Percentiles rank a stretch among this genome's conserved stretches.
Evolutionary conservation across 2,329 filamentous ascomycete species (phyloP).

Genomic region (Botrytis medusae): DNA sequence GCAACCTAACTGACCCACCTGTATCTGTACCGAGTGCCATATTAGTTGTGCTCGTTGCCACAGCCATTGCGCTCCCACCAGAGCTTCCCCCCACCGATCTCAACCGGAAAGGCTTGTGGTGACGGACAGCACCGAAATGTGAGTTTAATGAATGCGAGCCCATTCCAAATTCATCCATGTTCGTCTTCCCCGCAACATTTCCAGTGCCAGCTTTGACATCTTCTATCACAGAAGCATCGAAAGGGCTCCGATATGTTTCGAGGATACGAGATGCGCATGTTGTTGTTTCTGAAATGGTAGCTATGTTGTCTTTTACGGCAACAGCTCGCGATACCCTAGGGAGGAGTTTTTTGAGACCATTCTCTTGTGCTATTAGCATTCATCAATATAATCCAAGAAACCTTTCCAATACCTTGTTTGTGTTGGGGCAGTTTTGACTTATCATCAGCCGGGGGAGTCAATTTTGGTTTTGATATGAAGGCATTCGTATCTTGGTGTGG

Average conservation of each 20-base stretch:
- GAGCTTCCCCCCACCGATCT: conserved; percentile 83
- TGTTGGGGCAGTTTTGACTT: neutral
- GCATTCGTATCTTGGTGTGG: conserved; percentile 17
- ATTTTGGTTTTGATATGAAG: conserved; percentile 21
- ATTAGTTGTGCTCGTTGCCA: conserved; percentile 59
- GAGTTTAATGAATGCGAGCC: conserved; percentile 77
- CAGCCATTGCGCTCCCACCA: conserved; percentile 86
- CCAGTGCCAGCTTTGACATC: conserved; percentile 64
- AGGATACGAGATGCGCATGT: conserved; percentile 83
- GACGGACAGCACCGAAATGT: conserved; percentile 59
- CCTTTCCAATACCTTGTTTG: neutral
- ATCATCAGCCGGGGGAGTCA: neutral
- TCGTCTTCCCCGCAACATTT: conserved; percentile 72
- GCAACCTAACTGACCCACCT: conserved; percentile 68
- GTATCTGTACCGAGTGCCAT: conserved; percentile 87
- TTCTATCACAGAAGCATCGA: conserved; percentile 76
- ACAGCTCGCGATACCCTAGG: conserved; percentile 10
- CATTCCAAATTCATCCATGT: conserved; percentile 97
- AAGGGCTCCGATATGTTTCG: conserved; percentile 68
- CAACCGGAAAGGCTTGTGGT: neutral
- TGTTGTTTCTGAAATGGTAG: conserved; percentile 63
- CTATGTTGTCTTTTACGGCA: conserved; percentile 76
- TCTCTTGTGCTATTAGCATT: conserved; percentile 8
- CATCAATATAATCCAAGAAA: neutral
- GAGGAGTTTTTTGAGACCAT: neutral